A percentile compares a stretch with the other conserved stretches of the same genome.
phyloP scores from a whole-genome alignment of 495 filamentous ascomycete species.

The Lasiosphaeriaceae sp. region DNA sequence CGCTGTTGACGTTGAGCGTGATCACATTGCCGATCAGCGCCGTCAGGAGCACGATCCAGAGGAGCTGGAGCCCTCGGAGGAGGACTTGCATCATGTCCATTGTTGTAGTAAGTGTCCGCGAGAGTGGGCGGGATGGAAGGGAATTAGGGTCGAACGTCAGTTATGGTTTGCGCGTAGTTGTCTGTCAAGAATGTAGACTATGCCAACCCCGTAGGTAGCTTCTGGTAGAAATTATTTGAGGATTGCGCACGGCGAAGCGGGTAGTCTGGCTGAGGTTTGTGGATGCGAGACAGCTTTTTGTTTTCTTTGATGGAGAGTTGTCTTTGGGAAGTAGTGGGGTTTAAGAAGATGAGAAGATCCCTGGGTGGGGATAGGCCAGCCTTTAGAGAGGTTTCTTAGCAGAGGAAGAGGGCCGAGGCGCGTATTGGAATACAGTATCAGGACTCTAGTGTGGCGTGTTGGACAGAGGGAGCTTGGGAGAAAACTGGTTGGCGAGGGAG shows the following conservation, averaged over 20 bases:
- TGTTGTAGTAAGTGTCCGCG: too few species aligned
- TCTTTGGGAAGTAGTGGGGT: background rate
- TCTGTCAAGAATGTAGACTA: too few species aligned
- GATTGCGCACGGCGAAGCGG: too few species aligned
- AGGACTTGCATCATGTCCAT: constrained; percentile 36
- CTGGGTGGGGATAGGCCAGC: too few species aligned
- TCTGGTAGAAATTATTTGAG: too few species aligned
- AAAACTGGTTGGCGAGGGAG: background rate
- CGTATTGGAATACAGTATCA: too few species aligned
- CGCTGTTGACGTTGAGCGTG: constrained; percentile 36
- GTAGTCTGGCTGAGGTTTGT: background rate
- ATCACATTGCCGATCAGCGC: constrained; percentile 50
- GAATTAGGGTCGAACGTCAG: too few species aligned
- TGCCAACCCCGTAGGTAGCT: too few species aligned
- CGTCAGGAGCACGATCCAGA: constrained; percentile 42
- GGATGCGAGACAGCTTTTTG: background rate
- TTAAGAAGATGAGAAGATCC: background rate
- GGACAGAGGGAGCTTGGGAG: background rate
- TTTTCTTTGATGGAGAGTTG: background rate
- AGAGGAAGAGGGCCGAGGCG: too few species aligned
- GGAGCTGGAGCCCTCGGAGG: constrained; percentile 39
- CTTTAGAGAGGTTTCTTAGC: too few species aligned
- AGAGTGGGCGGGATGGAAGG: background rate
- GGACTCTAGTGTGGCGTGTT: too few species aligned
- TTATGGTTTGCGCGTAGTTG: too few species aligned